Base-by-base conservation (phyloP, 2,329 filamentous ascomycete genomes). In the Stagonosporopsis cucurbitacearum region DNA sequence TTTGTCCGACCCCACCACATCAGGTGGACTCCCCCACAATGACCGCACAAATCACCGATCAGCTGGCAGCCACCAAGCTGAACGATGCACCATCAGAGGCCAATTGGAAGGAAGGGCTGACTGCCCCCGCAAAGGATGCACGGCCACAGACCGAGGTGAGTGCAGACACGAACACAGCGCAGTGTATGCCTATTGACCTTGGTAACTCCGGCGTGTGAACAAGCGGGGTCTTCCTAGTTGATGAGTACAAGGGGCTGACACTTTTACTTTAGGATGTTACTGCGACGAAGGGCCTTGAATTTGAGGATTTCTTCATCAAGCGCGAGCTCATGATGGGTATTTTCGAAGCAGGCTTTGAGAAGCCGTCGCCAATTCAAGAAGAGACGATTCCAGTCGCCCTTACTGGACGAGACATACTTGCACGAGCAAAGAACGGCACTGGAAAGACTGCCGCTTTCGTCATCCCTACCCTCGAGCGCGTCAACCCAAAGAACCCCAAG, bases 381-480 rank as follows among this genome's bases (percentile, higher is more conserved):
- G 95, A 98, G 81, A 92, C 95, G 51, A 97, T 99, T 71, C 95
- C 95, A 43, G 94, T 99, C 64, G 95, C 95, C 46, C 84, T 99
- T 54, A 96, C 94, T 43, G 95, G 95, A 53, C 87, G 94, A 79
- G 95, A 99, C 74, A 93, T 99, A 69, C 85, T 99, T 63, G 95
- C 95, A 57, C 87, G 95, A 78, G 95, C 95, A 65, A 99, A 99
- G 83, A 99, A 99, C 77, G 95, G 95, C 62, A 99, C 95, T 33
- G 95, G 95, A 75, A 99, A 99, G 82, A 99, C 95, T 9, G 95
- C 94, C 22, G 96, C 96, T 60, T 99, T 98, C 75, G 91, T 98
- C 63, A 98, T 99, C 63, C 95, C 95, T 50, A 91, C 91, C 41
- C 86, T 99, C 52, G 91, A 99, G 80, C 90, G 91, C 74, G 95